Conservation (phyloP, 495 filamentous ascomycete species). For the Trichoderma gamsii region DNA sequence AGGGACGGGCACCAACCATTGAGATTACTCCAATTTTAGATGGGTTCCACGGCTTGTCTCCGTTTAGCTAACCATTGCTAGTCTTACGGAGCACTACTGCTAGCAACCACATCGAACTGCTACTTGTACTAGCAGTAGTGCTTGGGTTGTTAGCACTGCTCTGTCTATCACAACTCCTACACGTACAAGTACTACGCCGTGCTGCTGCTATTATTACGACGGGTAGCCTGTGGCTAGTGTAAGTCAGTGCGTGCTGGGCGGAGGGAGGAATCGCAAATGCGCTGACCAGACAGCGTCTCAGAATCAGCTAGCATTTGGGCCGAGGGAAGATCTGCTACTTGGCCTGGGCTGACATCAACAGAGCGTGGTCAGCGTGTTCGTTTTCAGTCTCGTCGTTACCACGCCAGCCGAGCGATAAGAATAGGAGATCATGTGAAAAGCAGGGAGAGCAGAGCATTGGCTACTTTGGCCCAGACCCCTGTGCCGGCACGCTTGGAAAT, state of each 20-base stretch:
- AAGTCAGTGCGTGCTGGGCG: no score
- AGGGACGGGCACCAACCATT: background rate
- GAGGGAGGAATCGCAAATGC: background rate
- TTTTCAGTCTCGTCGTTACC: background rate
- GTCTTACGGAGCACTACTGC: background rate
- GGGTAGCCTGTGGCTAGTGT: no score
- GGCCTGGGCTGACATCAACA: constrained; percentile 10
- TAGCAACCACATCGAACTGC: background rate
- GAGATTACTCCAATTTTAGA: constrained; percentile 15
- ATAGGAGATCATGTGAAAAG: constrained; percentile 12
- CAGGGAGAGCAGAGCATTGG: background rate
- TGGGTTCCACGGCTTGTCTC: background rate
- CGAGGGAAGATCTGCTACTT: constrained; percentile 10
- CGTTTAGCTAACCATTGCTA: background rate
- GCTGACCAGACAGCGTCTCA: constrained; percentile 8
- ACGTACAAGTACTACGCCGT: no score
- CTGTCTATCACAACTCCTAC: no score
- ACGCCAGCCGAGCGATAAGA: constrained; percentile 13
- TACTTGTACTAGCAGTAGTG: background rate
- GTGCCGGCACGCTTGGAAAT: background rate
- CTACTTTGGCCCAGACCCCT: background rate
- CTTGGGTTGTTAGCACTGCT: no score
- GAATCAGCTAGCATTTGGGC: constrained; percentile 5
- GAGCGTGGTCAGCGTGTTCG: background rate
- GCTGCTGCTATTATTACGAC: no score